Conservation (phyloP, 192 early-diverging fungal genomes). For the Allomyces macrogynus region DNA sequence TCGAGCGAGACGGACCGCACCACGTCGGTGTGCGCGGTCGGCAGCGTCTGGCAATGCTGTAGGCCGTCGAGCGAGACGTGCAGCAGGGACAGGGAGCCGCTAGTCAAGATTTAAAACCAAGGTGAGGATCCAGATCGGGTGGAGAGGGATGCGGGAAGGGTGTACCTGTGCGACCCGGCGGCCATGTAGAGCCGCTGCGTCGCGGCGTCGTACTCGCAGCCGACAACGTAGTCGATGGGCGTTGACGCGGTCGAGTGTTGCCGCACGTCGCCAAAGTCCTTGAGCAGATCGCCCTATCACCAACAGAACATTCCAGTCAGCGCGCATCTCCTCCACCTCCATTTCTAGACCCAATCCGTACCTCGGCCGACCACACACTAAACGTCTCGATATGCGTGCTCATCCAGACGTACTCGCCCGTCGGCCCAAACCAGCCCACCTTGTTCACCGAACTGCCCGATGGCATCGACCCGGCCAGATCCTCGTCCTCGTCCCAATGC, state of each 20-base stretch:
- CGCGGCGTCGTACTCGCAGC: constrained; percentile 49
- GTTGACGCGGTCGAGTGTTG: constrained; percentile 16
- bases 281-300: constrained; percentile 24
- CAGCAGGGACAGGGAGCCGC: constrained; percentile 54
- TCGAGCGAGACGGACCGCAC: constrained; percentile 67
- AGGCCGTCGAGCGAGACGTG: constrained; percentile 57
- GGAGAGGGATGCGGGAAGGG: background rate
- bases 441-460: constrained; percentile 59
- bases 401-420: constrained; percentile 64
- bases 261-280: constrained; percentile 71
- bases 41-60: constrained; percentile 52
- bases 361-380: constrained; percentile 39
- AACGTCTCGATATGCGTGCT: constrained; percentile 83
- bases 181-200: constrained; percentile 54
- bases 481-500: constrained; percentile 73
- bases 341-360: background rate
- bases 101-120: constrained; percentile 7
- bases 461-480: constrained; percentile 59
- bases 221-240: constrained; percentile 60
- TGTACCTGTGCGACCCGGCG: constrained; percentile 47
- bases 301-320: too few relatives aligned
- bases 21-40: constrained; percentile 67
- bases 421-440: constrained; percentile 80
- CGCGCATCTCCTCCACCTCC: too few relatives aligned
- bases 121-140: too few relatives aligned